Evolutionary conservation across 1,284 basidiomycete genomes (phyloP), one percentile per base, ranked within the genome.

Genomic region (Trametes polyzona): DNA sequence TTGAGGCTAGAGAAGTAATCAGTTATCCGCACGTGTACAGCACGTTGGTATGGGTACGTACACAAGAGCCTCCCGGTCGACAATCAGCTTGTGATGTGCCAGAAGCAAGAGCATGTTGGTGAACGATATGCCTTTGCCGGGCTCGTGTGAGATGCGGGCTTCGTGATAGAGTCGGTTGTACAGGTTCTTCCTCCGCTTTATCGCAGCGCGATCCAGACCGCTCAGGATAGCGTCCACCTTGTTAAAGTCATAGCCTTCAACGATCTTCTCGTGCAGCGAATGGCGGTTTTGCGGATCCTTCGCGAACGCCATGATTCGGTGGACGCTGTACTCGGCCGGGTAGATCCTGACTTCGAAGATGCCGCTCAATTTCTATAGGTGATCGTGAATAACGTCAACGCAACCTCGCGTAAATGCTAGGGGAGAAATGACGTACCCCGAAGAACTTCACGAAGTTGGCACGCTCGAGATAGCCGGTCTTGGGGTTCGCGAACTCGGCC

Each of bases 41-140:
- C 43, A 14, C 8, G 17, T 29, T 26, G 10, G 44, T 48, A 21
- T 4, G 37, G 23, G 12, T 6, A 73, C 90, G 70, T 69, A 95
- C 93, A 87, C 82, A n/a, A 96, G 74, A 11, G 93, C 94, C 47
- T 93, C 88, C 29, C 84, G 85, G 70, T 97, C 94, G 57, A 95
- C 84, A 64, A 98, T 95, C 55, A 98, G 77, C 73, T 93, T 96
- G 75, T 98, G 88, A 70, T 97, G 95, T 0, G 94, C 92, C 30
- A 99, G 76, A 52, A 98, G 76, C 43, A 92, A 70, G 12, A 98
- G 81, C 94, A 98, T 97, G 40, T 89, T 83, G 6, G 87, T 93
- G 76, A 98, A 98, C 17, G 93, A 91, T 59, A 99, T 92, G 9
- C 96, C 95, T 47, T 84, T 82, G 0, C 85, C 86, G 26, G 81